Base-by-base conservation (phyloP, 192 early-diverging fungal genomes). In the Fimicolochytrium jonesii region DNA sequence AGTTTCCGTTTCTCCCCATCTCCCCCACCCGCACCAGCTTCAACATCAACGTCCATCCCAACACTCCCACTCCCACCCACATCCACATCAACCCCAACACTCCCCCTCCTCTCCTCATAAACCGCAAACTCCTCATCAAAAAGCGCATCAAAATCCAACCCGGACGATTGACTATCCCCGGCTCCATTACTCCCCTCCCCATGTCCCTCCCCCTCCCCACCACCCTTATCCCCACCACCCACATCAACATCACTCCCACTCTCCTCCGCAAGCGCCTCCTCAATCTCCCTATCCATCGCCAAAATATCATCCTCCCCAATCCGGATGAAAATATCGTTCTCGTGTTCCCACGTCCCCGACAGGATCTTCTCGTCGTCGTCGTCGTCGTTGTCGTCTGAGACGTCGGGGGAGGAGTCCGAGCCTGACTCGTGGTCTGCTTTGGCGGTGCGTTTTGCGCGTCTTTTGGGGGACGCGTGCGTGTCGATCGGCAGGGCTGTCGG, bases 341-440 rank as follows among this genome's bases (percentile, higher is more conserved):
- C 61, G 6, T 56, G 41, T 18, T 59, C 69, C 48, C 57, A 56
- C 13, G 28, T 35, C 7, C 57, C 69, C 13, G 29, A 45, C 25
- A 36, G 35, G 25, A 52, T 58, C 29, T 45, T 42, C 15, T 18
- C 61, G 29, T 59, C 62, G 6, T 70, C 63, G 10, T 30, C 33
- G n/a, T 59, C 63, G 20, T 29, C 25, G 25, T 61, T 36, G 9
- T 36, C 78, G 11, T 75, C 76, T 28, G 67, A 73, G 18, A n/a
- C n/a, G n/a, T n/a, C n/a, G n/a, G n/a, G n/a, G n/a, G n/a, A n/a
- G n/a, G n/a, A n/a, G n/a, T n/a, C n/a, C n/a, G n/a, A n/a, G n/a
- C n/a, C n/a, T n/a, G n/a, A n/a, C n/a, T n/a, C n/a, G n/a, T n/a
- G n/a, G n/a, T n/a, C n/a, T n/a, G n/a, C n/a, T n/a, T n/a, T n/a